Conservation (phyloP, 106 monocot species). For the Narthecium ossifragum region DNA sequence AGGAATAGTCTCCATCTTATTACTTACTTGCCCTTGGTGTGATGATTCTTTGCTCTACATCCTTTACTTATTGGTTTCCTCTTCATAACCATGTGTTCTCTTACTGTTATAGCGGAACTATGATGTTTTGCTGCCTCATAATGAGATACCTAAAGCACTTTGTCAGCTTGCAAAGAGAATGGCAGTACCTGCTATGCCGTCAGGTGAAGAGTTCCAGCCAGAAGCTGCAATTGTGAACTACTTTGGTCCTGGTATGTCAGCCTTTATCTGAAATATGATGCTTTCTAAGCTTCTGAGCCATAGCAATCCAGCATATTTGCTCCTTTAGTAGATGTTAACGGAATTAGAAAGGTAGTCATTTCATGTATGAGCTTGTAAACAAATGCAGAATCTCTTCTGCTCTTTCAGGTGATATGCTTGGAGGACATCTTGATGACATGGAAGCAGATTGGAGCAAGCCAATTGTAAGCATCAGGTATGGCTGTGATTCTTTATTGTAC, state of each 20-base stretch:
- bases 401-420: conserved; percentile 93
- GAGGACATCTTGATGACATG: conserved; percentile 97
- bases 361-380: background rate
- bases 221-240: conserved; percentile 98
- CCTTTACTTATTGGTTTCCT: too few relatives aligned
- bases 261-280: too few relatives aligned
- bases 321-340: too few relatives aligned
- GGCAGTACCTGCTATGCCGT: conserved; percentile 72
- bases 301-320: too few relatives aligned
- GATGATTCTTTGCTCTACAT: too few relatives aligned
- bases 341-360: too few relatives aligned
- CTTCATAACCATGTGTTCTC: too few relatives aligned
- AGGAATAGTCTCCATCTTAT: too few relatives aligned
- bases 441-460: conserved; percentile 96
- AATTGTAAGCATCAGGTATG: conserved; percentile 95
- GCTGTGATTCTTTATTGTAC: background rate
- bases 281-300: too few relatives aligned
- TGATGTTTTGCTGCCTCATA: conserved; percentile 68
- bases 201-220: conserved; percentile 67
- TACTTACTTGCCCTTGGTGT: too few relatives aligned
- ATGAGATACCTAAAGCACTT: conserved; percentile 75
- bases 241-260: conserved; percentile 76
- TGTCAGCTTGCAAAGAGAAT: conserved; percentile 73
- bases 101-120: conserved; percentile 66
- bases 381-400: background rate